Base-by-base conservation (phyloP, 768 basidiomycete species). In the Mycena kentingensis region DNA sequence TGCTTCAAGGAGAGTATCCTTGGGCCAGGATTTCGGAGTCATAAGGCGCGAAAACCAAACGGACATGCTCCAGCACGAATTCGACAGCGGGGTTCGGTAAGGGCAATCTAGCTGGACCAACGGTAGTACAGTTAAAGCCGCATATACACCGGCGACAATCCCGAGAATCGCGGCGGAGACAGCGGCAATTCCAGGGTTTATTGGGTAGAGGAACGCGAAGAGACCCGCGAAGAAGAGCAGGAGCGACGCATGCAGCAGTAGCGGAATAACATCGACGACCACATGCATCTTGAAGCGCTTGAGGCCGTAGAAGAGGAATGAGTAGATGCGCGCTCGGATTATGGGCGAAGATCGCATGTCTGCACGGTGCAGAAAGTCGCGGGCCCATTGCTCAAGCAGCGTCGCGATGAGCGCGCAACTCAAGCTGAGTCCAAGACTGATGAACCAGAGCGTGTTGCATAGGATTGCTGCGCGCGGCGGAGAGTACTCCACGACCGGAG, bases 161-260 rank as follows among this genome's bases (percentile, higher is more conserved):
- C 24, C 56, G 12, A 46, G 25, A 6, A 55, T 42, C 7, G 5
- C 31, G 7, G 13, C 37, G 18, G 55, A 27, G 19, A 54, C n/a
- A 5, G 3, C 29, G 6, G 46, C 44, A 24, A 58, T 46, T 1
- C 41, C 16, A 7, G 8, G 21, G 19, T 47, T 45, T 13, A 58
- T 18, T 3, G 56, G 46, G 16, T 31, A 13, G 2, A 57, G 32
- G 27, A 54, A 61, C 18, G 57, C 37, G 39, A 55, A 37, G 6
- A 61, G 35, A 13, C 57, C 60, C 18, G 37, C 45, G 38, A 61
- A 57, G 47, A 61, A 61, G 32, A 61, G 38, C 1, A 35, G 18
- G 15, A 61, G 53, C 6, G 60, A 54, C 2, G 54, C 35, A 21
- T 61, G 60, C 24, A 61, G 34, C 37, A 58, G 46, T 18, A 54